Base-by-base conservation (phyloP, 768 basidiomycete genomes). In the Leccinum ochraceum region DNA sequence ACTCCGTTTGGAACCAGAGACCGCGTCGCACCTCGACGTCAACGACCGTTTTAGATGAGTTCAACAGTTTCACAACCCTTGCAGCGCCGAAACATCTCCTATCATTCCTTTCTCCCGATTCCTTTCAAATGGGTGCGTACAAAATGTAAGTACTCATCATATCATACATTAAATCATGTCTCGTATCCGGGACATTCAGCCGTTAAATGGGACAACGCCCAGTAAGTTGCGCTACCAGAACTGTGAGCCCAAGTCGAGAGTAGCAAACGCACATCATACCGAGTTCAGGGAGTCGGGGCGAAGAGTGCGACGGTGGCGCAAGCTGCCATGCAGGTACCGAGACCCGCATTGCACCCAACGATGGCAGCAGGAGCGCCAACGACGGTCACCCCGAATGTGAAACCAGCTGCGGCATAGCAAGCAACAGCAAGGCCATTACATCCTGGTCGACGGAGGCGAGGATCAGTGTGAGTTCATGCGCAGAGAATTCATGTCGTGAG, bases 361-460 rank as follows among this genome's bases (percentile, higher is more conserved):
- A 71, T 62, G 24, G 61, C 68, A 1, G 71, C 62, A 6, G 72
- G 73, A 0, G 8, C 69, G 0, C 1, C 67, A 8, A 62, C 58
- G 22, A 69, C 16, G 51, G 69, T 63, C 2, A 65, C 66, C 0
- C 71, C 71, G 6, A 74, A 75, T 0, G 53, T 55, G 34, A 66
- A 68, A 0, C 72, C 68, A 0, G 73, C 73, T 0, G 30, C 71
- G 0, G 60, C 39, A 14, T 73, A 73, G 11, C 72, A 73, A 3
- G 66, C 3, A 0, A 68, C 66, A 0, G 2, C 70, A 0, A 74
- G 32, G 2, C 3, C 8, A 11, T 75, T 74, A 22, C 72, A 73
- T 0, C 72, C 72, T 75, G 30, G 6, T 0, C 14, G 17, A 52
- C 5, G 6, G 39, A 42, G 1, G 39, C 0, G 39, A 9, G 16